Base-by-base conservation (phyloP, 73 alveolate species). In the Paramecium pentaurelia region DNA sequence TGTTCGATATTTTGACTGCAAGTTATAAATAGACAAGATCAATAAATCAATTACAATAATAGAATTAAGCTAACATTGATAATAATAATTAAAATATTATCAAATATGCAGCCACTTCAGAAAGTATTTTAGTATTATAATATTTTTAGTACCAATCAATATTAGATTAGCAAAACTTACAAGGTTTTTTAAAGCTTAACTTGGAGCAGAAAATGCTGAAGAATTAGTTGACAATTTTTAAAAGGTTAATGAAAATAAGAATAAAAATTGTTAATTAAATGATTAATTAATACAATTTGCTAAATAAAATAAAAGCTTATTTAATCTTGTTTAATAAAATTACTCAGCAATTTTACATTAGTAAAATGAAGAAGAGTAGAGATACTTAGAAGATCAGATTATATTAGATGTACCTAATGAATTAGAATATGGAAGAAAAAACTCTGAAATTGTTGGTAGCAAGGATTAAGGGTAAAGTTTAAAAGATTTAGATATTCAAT, bases 171-270 rank as follows among this genome's bases (percentile, higher is more conserved):
- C 91, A 11, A 80, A 80, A 27, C 22, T 45, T 8, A 38, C 91
- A 25, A 40, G 91, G 8, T 80, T 80, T 80, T 80, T 80, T 45
- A 80, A 42, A 14, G 71, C 91, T 40, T 80, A 80, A 47, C 25
- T 47, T 7, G 58, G 73, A 44, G 44, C 58, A 22, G 73, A 80
- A 25, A 25, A 34, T 44, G 91, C 36, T 44, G 45, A 42, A 25
- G 77, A 36, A 10, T 80, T 80, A 45, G 71, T 49, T 18, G 91
- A 80, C 18, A 27, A 34, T 32, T 80, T 14, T 49, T 49, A 80
- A 7, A 80, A 47, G 14, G n/a, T 80, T 2, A 73, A 4, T 4
- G 87, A 73, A 37, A 73, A 73, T 22, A 40, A 37, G n/a, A 73
- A 73, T 38, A 40, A 37, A 16, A 73, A 73, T 73, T 73, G 59